Conservation (phyloP, 2,329 filamentous ascomycete genomes). For the Spiromastix sp. region DNA sequence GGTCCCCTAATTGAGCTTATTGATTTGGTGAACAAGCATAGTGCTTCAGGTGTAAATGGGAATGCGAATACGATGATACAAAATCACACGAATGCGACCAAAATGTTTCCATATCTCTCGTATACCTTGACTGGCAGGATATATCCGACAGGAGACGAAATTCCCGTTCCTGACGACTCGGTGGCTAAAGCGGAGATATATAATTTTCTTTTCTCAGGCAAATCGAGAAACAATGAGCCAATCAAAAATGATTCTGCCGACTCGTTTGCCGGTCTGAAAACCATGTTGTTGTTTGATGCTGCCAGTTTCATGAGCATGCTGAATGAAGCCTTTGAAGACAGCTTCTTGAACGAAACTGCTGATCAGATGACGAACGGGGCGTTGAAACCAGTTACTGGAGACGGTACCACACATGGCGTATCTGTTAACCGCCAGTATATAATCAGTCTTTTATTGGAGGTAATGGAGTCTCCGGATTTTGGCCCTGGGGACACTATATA, state of each 20-base stretch:
- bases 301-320: constrained; percentile 88
- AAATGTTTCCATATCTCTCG: constrained; percentile 90
- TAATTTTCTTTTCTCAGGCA: constrained; percentile 85
- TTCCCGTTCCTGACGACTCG: constrained; percentile 61
- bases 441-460: constrained; percentile 77
- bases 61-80: constrained; percentile 46
- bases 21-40: constrained; percentile 24
- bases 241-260: constrained; percentile 42
- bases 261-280: constrained; percentile 73
- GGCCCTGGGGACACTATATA: constrained; percentile 77
- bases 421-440: constrained; percentile 88
- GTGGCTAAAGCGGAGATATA: constrained; percentile 83
- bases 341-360: constrained; percentile 74
- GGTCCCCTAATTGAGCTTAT: constrained; percentile 82
- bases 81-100: constrained; percentile 58
- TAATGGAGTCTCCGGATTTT: constrained; percentile 74
- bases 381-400: constrained; percentile 47
- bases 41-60: constrained; percentile 20
- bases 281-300: constrained; percentile 79
- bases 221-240: constrained; percentile 50
- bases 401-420: constrained; percentile 43
- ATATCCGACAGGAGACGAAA: constrained; percentile 74
- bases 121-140: constrained; percentile 80
- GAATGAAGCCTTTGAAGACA: constrained; percentile 95
- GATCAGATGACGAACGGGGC: constrained; percentile 51